A percentile compares a stretch with the other conserved stretches of the same genome.
Conservation (phyloP, 495 filamentous ascomycete genomes). For the Neurospora sublineolata region DNA sequence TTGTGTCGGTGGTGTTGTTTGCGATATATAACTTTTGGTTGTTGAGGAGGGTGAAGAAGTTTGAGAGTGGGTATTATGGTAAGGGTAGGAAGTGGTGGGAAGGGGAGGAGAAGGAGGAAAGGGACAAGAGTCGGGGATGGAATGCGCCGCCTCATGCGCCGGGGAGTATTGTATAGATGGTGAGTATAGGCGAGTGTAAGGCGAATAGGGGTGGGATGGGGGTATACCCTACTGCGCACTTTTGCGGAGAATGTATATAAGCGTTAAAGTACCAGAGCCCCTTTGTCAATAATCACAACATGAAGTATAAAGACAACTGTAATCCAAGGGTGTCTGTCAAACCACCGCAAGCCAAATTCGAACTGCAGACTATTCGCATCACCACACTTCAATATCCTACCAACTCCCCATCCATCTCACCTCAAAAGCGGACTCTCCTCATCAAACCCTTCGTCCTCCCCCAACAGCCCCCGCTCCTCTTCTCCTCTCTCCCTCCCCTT, state of each 20-base stretch:
- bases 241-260: too few species aligned
- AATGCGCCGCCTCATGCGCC: conserved; percentile 4
- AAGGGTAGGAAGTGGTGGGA: not conserved
- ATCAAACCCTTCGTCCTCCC: not conserved
- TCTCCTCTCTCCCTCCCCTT: not conserved
- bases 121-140: not conserved
- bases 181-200: not conserved
- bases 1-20: conserved; percentile 18
- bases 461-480: not conserved
- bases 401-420: not conserved
- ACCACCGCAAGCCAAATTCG: not conserved
- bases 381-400: not conserved
- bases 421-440: conserved; percentile 14
- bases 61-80: not conserved
- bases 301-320: not conserved
- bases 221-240: too few species aligned
- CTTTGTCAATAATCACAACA: not conserved
- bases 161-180: conserved; percentile 11
- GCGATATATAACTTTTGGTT: conserved; percentile 25
- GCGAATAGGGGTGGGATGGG: not conserved
- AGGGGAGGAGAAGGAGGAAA: not conserved
- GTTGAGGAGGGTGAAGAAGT: conserved; percentile 18
- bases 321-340: not conserved
- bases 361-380: not conserved
- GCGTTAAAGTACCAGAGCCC: not conserved